Evolutionary conservation across 2,329 filamentous ascomycete genomes (phyloP), one percentile per base, ranked within the genome.

Genomic region (Macrophomina phaseolina): DNA sequence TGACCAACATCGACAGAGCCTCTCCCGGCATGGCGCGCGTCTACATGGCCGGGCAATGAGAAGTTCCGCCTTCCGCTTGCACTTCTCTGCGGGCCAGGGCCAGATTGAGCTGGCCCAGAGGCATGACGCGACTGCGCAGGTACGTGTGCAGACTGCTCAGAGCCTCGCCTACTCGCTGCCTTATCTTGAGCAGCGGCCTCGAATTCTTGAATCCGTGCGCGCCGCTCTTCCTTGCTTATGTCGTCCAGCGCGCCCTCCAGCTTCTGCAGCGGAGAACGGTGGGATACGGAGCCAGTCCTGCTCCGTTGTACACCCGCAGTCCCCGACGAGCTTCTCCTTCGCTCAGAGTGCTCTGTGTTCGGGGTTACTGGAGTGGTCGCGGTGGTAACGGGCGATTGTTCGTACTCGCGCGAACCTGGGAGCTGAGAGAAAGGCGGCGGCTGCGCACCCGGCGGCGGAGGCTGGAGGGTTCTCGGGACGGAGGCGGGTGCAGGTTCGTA

Each of bases 181-280:
- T 83, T 84, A 73, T 94, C 89, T 71, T 89, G 87, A 18, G 90
- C 86, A 51, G 87, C 86, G 71, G 89, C 85, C 77, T 97, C 94
- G 5, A 93, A 93, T 73, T 94, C 91, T 75, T 93, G 87, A 4
- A 94, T 88, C 55, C 92, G 87, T 8, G 93, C 93, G 70, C 94
- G 87, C 78, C 97, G 96, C 79, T 97, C 94, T 80, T 97, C 94
- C 78, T 97, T 98, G 77, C 91, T 97, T 78, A 97, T 94, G 80
- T 91, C 93, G 78, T 91, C 91, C 74, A 98, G 86, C 73, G 92
- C 95, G 74, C 92, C 88, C 82, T 99, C 94, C 71, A 99, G 87
- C 82, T 90, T 95, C 79, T 99, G 94, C 63, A 99, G 85, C 63
- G 96, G 95, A 69, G 94, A 98, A 73, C 91, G 89, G 76, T 96